Percentiles rank a stretch among this genome's conserved stretches.
Evolutionary conservation across 2,329 filamentous ascomycete species (phyloP).

Genomic region (Colletotrichum sp.): DNA sequence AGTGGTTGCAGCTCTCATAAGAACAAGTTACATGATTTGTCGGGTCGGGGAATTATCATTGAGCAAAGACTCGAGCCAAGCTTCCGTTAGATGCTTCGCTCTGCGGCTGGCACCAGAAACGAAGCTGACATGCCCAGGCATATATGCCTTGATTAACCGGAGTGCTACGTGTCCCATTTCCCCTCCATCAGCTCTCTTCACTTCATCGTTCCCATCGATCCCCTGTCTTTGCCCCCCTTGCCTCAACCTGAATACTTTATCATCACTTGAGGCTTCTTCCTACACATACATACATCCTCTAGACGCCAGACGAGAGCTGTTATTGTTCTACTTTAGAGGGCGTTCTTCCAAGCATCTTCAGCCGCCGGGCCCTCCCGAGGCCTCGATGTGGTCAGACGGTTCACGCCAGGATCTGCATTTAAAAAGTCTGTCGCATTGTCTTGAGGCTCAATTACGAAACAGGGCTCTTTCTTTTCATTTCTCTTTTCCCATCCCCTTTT

Average conservation of each 20-base stretch:
- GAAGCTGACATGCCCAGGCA: neutral
- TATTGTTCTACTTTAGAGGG: too few relatives aligned
- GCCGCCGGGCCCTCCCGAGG: too few relatives aligned
- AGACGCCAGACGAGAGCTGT: too few relatives aligned
- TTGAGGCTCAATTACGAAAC: neutral
- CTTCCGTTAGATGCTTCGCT: neutral
- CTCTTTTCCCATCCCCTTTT: fast-evolving
- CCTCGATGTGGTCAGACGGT: neutral
- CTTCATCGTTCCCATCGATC: too few relatives aligned
- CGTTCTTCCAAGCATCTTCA: too few relatives aligned
- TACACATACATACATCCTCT: too few relatives aligned
- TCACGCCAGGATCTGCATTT: neutral
- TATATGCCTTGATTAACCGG: fast-evolving
- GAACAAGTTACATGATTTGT: neutral
- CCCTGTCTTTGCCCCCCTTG: too few relatives aligned
- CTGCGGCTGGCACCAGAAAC: neutral
- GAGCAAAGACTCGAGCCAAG: neutral
- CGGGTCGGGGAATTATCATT: neutral
- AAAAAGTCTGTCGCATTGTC: neutral
- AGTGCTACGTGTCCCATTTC: neutral
- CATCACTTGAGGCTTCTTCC: too few relatives aligned
- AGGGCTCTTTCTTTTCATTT: neutral
- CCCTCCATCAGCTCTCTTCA: too few relatives aligned
- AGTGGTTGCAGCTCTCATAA: neutral
- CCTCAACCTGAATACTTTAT: too few relatives aligned